phyloP scores from a whole-genome alignment of 768 basidiomycete genomes.

The Cantharellus cinnabarinus region DNA sequence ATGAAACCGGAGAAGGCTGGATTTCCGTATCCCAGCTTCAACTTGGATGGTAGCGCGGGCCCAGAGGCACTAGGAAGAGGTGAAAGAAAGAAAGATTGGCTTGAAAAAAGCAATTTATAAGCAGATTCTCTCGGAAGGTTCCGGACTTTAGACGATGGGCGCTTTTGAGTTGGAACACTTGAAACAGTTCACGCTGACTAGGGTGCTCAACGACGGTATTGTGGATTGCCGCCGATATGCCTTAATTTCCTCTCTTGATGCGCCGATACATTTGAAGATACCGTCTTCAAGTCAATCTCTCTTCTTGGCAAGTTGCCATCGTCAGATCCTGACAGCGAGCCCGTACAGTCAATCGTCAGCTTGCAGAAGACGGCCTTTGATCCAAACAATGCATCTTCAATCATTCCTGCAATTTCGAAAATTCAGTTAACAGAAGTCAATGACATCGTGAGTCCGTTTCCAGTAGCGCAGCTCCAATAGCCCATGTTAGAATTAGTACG shows the following conservation, averaged over 20 bases:
- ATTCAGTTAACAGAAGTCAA: conserved; percentile 35
- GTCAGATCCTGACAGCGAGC: conserved; percentile 9
- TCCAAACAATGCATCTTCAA: conserved; percentile 18
- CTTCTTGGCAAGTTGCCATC: not conserved
- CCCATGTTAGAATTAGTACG: conserved; percentile 34
- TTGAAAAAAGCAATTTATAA: not conserved
- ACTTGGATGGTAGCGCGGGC: not conserved
- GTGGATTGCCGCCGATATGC: not conserved
- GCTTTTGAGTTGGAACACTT: not conserved
- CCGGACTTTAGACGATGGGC: not conserved
- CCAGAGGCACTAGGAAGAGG: not conserved
- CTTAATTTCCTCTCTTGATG: too few relatives aligned
- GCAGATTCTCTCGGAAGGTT: not conserved
- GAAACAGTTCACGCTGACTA: not conserved
- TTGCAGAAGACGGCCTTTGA: conserved; percentile 58
- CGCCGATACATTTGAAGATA: not conserved
- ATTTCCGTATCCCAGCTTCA: not conserved
- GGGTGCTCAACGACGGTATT: not conserved
- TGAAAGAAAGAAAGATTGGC: not conserved
- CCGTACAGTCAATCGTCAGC: conserved; percentile 25
- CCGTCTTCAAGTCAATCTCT: not conserved
- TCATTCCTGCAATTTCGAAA: conserved; percentile 18
- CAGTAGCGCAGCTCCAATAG: conserved; percentile 2
- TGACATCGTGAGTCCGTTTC: conserved; percentile 33
- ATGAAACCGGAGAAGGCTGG: not conserved